phyloP scores from a whole-genome alignment of 108 stramenopile genomes.

The Fistulifera solaris region DNA sequence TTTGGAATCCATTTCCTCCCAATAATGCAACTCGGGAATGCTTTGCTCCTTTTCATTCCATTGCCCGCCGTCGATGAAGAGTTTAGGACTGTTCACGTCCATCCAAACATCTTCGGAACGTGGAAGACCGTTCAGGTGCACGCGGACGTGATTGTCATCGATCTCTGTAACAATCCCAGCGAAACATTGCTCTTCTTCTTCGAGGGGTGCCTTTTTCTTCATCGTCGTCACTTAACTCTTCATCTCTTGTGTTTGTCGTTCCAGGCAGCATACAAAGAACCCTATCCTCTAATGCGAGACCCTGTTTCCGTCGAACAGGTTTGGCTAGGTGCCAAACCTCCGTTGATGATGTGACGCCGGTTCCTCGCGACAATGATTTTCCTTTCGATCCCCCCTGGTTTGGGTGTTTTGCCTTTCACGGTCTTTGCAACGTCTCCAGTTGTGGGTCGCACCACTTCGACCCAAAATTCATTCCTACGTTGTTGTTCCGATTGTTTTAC shows the following conservation, averaged over 20 bases:
- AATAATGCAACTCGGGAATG: conserved; percentile 28
- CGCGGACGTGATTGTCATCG: conserved; percentile 51
- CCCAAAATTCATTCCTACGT: conserved; percentile 26
- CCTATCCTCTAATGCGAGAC: conserved; percentile 9
- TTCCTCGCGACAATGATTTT: not conserved
- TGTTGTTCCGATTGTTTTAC: conserved; percentile 7
- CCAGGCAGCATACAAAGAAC: conserved; percentile 33
- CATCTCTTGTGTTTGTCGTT: conserved; percentile 4
- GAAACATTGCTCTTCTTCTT: conserved; percentile 62
- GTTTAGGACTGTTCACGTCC: conserved; percentile 36
- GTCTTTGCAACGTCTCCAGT: not conserved
- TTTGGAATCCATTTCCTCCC: conserved; percentile 38
- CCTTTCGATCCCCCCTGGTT: conserved; percentile 7
- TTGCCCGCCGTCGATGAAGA: conserved; percentile 68
- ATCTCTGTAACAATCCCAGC: conserved; percentile 47
- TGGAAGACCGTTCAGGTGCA: conserved; percentile 56
- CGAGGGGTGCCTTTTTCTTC: conserved; percentile 8
- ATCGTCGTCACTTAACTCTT: not conserved
- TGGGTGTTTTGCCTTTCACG: not conserved
- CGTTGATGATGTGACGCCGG: not conserved
- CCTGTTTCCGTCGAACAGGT: conserved; percentile 15
- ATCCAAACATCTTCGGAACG: conserved; percentile 75
- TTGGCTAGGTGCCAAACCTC: conserved; percentile 44
- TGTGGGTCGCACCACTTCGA: conserved; percentile 30
- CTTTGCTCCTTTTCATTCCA: conserved; percentile 21